These are phyloP conservation scores for Cruciata laevipes DNA, from an alignment of 257 asterid species.

Conservation along the genomic window DNA sequence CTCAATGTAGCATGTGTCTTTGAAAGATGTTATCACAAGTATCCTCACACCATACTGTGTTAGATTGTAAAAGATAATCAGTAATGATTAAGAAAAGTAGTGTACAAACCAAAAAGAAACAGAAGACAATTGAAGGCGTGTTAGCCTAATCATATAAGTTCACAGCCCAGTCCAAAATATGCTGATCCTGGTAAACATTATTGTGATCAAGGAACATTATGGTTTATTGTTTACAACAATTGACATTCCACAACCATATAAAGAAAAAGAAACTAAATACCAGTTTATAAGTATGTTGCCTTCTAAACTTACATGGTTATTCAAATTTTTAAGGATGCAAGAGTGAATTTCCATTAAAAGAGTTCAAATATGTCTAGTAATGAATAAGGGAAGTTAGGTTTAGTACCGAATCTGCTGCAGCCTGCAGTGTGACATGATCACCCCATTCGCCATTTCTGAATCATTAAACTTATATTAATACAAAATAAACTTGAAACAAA, in stretches of 20 bases:
- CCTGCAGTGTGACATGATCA: slow-evolving; percentile 86
- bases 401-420: slow-evolving; percentile 83
- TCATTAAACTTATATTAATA: slow-evolving; percentile 18
- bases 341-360: neutral
- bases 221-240: neutral
- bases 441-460: slow-evolving; percentile 96
- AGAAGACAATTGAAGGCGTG: neutral
- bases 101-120: neutral
- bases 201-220: neutral
- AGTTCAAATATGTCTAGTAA: neutral
- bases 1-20: slow-evolving; percentile 92
- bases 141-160: neutral
- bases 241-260: no score
- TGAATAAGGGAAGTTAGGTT: slow-evolving; percentile 10
- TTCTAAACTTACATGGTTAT: neutral
- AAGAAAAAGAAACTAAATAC: neutral
- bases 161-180: neutral
- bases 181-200: neutral
- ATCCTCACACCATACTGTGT: slow-evolving; percentile 81
- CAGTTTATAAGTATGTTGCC: neutral
- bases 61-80: neutral
- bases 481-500: neutral
- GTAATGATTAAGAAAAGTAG: neutral
- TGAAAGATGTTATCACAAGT: slow-evolving; percentile 76
- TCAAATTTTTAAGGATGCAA: neutral